Conservation (phyloP, 805 yeast genomes). For the Monosporozyma siamensis region DNA sequence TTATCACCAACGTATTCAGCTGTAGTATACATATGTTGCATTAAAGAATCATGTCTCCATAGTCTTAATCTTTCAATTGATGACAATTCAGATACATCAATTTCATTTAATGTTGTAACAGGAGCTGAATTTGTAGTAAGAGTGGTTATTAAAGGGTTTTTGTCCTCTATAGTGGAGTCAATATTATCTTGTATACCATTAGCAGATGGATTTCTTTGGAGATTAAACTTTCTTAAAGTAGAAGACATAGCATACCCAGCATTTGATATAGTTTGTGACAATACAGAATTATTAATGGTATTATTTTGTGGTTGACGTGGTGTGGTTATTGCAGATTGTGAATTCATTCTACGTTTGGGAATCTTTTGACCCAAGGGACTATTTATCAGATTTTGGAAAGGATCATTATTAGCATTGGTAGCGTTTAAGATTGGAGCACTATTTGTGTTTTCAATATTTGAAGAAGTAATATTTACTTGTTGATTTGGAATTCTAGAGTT, state of each 20-base stretch:
- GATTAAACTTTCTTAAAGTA: constrained; percentile 23
- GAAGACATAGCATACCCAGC: constrained; percentile 26
- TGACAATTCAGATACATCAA: constrained; percentile 33
- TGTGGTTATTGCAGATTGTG: constrained; percentile 32
- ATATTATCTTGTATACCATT: constrained; percentile 1
- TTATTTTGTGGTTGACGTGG: constrained; percentile 31
- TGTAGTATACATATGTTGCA: constrained; percentile 84
- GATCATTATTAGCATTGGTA: background rate
- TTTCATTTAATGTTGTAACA: constrained; percentile 13
- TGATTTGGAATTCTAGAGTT: constrained; percentile 16
- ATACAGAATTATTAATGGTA: constrained; percentile 10
- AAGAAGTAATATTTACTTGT: background rate
- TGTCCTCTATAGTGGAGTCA: background rate
- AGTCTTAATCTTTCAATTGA: constrained; percentile 78
- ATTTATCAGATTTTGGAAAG: constrained; percentile 12
- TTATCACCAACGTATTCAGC: constrained; percentile 92
- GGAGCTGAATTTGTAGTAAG: constrained; percentile 17
- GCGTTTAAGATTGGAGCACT: background rate
- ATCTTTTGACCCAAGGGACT: constrained; percentile 23
- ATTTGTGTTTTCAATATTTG: background rate
- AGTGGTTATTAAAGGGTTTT: constrained; percentile 6
- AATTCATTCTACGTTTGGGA: constrained; percentile 7
- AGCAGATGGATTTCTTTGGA: constrained; percentile 9
- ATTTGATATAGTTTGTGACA: constrained; percentile 21
- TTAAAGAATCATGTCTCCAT: constrained; percentile 89